Evolutionary conservation across 2,329 filamentous ascomycete genomes (phyloP).

Genomic region (Xylariaceae sp.): DNA sequence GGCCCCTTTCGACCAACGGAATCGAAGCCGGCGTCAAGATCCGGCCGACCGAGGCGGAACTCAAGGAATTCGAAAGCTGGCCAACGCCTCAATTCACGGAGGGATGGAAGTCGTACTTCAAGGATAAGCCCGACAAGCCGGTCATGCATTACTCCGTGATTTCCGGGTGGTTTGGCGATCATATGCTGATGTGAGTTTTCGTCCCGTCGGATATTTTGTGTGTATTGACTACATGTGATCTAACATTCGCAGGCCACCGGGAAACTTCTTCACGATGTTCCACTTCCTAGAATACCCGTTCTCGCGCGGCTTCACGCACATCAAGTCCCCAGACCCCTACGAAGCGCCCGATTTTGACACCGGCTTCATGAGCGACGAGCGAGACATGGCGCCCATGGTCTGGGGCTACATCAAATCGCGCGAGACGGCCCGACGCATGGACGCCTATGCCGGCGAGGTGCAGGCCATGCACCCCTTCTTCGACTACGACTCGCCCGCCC

Average conservation of each 20-base stretch:
- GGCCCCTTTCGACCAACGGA: constrained; percentile 70
- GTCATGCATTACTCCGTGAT: constrained; percentile 84
- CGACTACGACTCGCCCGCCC: constrained; percentile 62
- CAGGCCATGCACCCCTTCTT: constrained; percentile 66
- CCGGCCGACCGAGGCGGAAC: constrained; percentile 38
- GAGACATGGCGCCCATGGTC: constrained; percentile 79
- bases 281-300: constrained; percentile 76
- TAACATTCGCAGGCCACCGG: constrained; percentile 53
- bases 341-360: constrained; percentile 72
- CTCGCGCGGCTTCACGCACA: constrained; percentile 66
- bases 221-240: not conserved
- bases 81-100: constrained; percentile 68
- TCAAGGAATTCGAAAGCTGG: constrained; percentile 64
- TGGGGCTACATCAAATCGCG: constrained; percentile 81
- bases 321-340: constrained; percentile 66
- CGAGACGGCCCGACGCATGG: constrained; percentile 73
- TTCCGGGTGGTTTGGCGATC: constrained; percentile 58
- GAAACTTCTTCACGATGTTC: constrained; percentile 82
- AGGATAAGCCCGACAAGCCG: constrained; percentile 78
- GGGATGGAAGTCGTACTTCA: constrained; percentile 78
- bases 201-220: not conserved
- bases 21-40: constrained; percentile 59
- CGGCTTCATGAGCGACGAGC: constrained; percentile 80
- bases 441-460: constrained; percentile 71
- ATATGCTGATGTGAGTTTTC: constrained; percentile 49